These are phyloP conservation scores for Hypericum perforatum DNA, from an alignment of 345 rosid genomes.

Conservation along the genomic window DNA sequence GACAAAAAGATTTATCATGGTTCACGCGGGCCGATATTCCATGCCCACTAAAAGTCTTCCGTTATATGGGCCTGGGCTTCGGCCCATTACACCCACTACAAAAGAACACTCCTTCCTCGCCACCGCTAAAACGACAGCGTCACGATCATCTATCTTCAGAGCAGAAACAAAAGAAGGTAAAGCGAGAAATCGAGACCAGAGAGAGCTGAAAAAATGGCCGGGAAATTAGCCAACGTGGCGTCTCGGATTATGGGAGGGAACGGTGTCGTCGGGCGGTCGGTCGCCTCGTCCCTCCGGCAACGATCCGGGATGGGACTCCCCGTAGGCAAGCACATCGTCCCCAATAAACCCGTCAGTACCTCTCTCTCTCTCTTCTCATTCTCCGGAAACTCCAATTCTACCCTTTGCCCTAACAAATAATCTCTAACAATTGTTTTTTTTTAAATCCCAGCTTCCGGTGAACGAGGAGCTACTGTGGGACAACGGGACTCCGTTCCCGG, in stretches of 20 bases:
- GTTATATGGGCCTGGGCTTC: too few species aligned
- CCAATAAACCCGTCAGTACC: slow-evolving; percentile 71
- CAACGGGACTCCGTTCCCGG: slow-evolving; percentile 85
- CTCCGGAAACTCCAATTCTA: not conserved
- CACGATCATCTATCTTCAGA: too few species aligned
- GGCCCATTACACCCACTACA: too few species aligned
- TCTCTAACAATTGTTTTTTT: too few species aligned
- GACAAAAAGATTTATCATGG: too few species aligned
- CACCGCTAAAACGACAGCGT: too few species aligned
- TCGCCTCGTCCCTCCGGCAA: slow-evolving; percentile 42
- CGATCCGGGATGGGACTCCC: slow-evolving; percentile 98
- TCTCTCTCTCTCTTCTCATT: not conserved
- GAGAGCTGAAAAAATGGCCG: slow-evolving; percentile 46
- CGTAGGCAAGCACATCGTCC: slow-evolving; percentile 92
- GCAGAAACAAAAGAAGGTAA: too few species aligned
- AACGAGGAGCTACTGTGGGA: slow-evolving; percentile 95
- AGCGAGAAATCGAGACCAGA: too few species aligned
- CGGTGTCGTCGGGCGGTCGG: slow-evolving; percentile 65
- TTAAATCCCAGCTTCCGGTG: slow-evolving; percentile 52
- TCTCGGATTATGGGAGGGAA: slow-evolving; percentile 80
- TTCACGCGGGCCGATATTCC: too few species aligned
- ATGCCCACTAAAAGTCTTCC: too few species aligned
- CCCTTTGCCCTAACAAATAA: not conserved
- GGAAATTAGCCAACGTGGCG: slow-evolving; percentile 60
- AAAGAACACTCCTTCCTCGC: too few species aligned